These are phyloP conservation scores for Irpex lacteus DNA, from an alignment of 1,284 basidiomycete genomes.

Conservation along the genomic window DNA sequence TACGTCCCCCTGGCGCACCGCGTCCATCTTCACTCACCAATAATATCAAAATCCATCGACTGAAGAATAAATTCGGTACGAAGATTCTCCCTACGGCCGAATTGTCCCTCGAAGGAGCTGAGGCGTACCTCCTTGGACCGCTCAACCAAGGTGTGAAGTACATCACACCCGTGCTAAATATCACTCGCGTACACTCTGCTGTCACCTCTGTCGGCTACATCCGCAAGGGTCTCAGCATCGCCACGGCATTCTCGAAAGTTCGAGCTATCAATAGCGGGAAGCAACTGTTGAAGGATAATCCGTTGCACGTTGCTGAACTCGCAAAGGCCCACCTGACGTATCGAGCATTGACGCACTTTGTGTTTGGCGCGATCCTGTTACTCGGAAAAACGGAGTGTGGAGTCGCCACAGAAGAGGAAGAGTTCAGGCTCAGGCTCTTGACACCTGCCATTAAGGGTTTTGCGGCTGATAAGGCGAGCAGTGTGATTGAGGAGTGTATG, in stretches of 20 bases:
- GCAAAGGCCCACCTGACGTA: conserved; percentile 59
- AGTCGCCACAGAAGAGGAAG: conserved; percentile 45
- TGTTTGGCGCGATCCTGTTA: conserved; percentile 55
- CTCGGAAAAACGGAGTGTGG: conserved; percentile 64
- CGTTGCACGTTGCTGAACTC: conserved; percentile 63
- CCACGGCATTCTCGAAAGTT: conserved; percentile 57
- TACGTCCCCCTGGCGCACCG: not conserved
- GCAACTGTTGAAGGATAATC: conserved; percentile 49
- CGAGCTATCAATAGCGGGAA: conserved; percentile 51
- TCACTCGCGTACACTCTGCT: conserved; percentile 74
- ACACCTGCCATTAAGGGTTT: conserved; percentile 76
- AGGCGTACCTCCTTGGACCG: conserved; percentile 65
- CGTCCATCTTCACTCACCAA: not conserved
- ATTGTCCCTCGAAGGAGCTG: conserved; percentile 58
- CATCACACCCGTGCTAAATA: conserved; percentile 73
- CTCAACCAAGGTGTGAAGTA: conserved; percentile 65
- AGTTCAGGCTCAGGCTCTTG: conserved; percentile 56
- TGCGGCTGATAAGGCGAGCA: conserved; percentile 58
- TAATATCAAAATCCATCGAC: not conserved
- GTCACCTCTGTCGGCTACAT: conserved; percentile 54
- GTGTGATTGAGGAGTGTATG: conserved; percentile 75
- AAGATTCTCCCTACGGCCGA: conserved; percentile 78
- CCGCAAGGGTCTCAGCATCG: conserved; percentile 64
- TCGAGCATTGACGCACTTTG: conserved; percentile 62
- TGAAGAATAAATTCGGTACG: conserved; percentile 63